A percentile compares a stretch with the other conserved stretches of the same genome.
phyloP scores from a whole-genome alignment of 208 protist genomes.

The Acanthamoeba castellanii region DNA sequence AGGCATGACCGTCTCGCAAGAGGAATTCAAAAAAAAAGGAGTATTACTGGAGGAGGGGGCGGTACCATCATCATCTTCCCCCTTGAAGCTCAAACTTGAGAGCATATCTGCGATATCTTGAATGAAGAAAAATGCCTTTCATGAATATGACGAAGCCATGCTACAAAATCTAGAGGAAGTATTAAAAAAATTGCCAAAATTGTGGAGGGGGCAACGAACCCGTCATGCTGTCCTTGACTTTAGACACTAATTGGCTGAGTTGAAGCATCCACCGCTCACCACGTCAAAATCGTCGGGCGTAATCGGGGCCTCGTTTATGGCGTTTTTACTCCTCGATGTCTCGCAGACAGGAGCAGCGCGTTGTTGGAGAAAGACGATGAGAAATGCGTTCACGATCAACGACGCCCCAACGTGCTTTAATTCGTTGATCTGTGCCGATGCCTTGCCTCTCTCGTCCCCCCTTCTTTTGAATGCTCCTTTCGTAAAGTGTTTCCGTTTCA shows the following conservation, averaged over 20 bases:
- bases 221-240: conserved; percentile 69
- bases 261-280: conserved; percentile 30
- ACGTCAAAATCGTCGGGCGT: neutral
- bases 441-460: too few species aligned
- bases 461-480: too few species aligned
- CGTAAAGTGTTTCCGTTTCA: too few species aligned
- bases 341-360: neutral
- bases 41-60: neutral
- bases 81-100: conserved; percentile 37
- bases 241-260: conserved; percentile 44
- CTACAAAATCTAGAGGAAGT: neutral
- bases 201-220: neutral
- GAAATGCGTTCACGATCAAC: too few species aligned
- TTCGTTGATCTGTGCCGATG: too few species aligned
- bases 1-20: neutral
- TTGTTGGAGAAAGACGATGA: neutral
- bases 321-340: neutral
- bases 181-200: neutral
- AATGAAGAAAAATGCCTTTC: neutral
- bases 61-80: neutral
- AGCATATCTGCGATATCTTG: neutral
- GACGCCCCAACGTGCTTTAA: too few species aligned
- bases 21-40: neutral
- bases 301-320: neutral
- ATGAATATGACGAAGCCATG: too few species aligned